Base-by-base conservation (phyloP, 441 rosid species). In the Metrosideros polymorpha region DNA sequence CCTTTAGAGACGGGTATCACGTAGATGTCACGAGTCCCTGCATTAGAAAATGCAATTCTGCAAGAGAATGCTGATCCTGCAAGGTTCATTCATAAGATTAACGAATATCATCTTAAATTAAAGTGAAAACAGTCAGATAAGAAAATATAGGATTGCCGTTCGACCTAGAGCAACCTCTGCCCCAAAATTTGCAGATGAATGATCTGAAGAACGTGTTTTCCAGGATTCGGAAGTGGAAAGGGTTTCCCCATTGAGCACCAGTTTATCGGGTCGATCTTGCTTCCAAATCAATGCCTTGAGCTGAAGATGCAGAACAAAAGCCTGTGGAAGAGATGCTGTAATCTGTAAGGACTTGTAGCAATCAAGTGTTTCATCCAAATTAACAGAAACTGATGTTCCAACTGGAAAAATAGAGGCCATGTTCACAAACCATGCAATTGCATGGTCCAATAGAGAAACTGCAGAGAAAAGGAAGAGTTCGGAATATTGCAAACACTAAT, bases 161-260 rank as follows among this genome's bases (percentile, higher is more conserved):
- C 89, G 29, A 93, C 96, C 98, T 92, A 95, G 87, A 84, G 91
- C 88, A 79, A 95, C 93, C 89, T 95, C 95, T 52, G 95, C 93
- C 82, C 96, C 98, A 91, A 94, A 94, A 90, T 91, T 92, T 79
- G 95, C 93, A 89, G 91, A 91, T 76, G 92, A 90, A 88, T 85
- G 88, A 89, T 94, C 93, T 83, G 91, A 91, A 87, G 88, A 86
- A 85, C 88, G 88, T 83, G 88, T 83, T 86, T 66, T 91, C 86
- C 92, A 92, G 84, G 90, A 89, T 89, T 89, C 92, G 49, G 88
- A 82, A 32, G 88, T 52, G 43, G 89, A 85, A 84, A 88, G 47
- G 82, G 83, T 86, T 51, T n/a, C 83, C 55, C 88, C 86, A 66
- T 91, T 86, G 13, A 86, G 71, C 49, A 86, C 83, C 79, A 90